Percentiles rank a stretch among this genome's conserved stretches.
These are phyloP conservation scores for Lagenidium sp. DNA, from an alignment of 352 stramenopile species.

Conservation along the genomic window DNA sequence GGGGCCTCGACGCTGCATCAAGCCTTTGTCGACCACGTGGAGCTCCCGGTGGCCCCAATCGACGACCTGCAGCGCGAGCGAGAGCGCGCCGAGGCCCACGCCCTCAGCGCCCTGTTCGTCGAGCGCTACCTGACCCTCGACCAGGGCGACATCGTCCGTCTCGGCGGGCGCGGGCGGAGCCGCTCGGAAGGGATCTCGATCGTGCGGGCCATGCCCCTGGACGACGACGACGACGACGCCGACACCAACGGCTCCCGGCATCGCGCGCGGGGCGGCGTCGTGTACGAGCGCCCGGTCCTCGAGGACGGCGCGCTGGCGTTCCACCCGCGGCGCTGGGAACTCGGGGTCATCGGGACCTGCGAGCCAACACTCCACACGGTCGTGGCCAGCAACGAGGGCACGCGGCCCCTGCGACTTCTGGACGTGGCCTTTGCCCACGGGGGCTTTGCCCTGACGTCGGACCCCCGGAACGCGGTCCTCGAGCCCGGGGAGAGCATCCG, in stretches of 20 bases:
- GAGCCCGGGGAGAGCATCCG: slow-evolving; percentile 22
- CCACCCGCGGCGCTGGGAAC: slow-evolving; percentile 16
- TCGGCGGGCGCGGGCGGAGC: slow-evolving; percentile 4
- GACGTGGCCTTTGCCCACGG: slow-evolving; percentile 31
- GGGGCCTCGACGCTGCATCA: no score
- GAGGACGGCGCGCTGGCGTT: slow-evolving; percentile 32
- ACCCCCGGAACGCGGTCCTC: slow-evolving; percentile 25
- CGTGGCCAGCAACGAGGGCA: slow-evolving; percentile 26
- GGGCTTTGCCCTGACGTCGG: slow-evolving; percentile 24
- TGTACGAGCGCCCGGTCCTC: slow-evolving; percentile 2
- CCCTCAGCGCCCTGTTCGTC: not conserved
- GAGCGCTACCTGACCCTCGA: not conserved
- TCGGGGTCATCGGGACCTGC: slow-evolving; percentile 32
- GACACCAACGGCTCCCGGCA: not conserved
- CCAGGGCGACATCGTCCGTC: not conserved
- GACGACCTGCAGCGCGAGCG: no score
- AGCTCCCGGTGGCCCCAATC: no score
- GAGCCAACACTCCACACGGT: slow-evolving; percentile 18
- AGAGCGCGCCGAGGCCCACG: not conserved
- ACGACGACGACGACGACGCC: not conserved
- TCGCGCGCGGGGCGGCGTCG: not conserved
- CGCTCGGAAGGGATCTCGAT: slow-evolving; percentile 30
- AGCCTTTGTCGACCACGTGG: no score
- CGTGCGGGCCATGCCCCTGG: slow-evolving; percentile 9
- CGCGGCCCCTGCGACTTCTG: slow-evolving; percentile 20